A percentile compares a stretch with the other conserved stretches of the same genome.
These are phyloP conservation scores for Oryza rufipogon DNA, from an alignment of 176 grass and related monocot species.

Conservation along the genomic window DNA sequence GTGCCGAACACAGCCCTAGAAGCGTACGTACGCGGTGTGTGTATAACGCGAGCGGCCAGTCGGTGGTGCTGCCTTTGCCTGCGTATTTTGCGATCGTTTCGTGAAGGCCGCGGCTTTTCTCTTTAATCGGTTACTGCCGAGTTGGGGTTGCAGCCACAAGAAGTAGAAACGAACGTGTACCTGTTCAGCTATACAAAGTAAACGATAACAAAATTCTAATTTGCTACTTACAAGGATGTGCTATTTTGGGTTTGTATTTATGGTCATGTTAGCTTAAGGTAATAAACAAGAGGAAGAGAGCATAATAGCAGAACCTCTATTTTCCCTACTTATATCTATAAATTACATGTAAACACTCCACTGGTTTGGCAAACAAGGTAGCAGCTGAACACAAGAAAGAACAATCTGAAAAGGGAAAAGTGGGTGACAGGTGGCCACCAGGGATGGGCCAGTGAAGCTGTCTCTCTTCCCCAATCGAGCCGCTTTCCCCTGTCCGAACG, in stretches of 20 bases:
- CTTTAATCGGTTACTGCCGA: background rate
- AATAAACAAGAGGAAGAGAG: background rate
- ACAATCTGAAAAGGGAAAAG: background rate
- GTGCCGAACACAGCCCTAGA: too few species aligned
- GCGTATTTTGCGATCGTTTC: background rate
- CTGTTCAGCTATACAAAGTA: background rate
- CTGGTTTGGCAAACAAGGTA: background rate
- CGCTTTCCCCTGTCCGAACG: background rate
- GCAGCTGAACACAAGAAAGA: slow-evolving; percentile 18
- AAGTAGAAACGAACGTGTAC: background rate
- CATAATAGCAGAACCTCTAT: too few species aligned
- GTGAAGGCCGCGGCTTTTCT: background rate
- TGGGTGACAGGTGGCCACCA: slow-evolving; percentile 26
- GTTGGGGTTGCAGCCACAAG: background rate
- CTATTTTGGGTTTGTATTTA: background rate
- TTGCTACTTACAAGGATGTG: background rate
- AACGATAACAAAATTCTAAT: background rate
- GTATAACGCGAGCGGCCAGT: background rate
- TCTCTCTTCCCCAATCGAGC: background rate
- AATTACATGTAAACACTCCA: background rate
- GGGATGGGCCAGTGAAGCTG: slow-evolving; percentile 3
- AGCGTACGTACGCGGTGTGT: background rate
- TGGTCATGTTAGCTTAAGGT: background rate
- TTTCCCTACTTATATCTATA: too few species aligned
- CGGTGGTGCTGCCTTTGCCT: background rate